Base-by-base conservation (phyloP, 2,329 filamentous ascomycete genomes). In the Microcyclosporella mali region DNA sequence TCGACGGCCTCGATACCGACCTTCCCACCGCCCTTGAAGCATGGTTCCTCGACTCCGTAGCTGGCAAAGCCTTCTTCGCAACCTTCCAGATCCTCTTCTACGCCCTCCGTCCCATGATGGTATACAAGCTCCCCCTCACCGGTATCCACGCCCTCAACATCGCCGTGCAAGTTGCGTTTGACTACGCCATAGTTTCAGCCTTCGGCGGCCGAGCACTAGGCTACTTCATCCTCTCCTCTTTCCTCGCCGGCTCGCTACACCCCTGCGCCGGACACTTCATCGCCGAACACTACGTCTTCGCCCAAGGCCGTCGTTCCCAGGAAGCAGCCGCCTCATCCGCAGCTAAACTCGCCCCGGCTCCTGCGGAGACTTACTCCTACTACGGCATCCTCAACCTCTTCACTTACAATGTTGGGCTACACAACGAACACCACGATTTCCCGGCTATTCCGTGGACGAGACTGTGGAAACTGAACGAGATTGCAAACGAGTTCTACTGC, bases 21-120 rank as follows among this genome's bases (percentile, higher is more conserved):
- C 82, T 98, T 19, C 92, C 92, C 17, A 97, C 92, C 14, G 81
- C 86, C 37, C 68, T 95, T 38, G 92, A 98, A 71, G 90, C 88
- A 50, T 70, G 94, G 62, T 84, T 98, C 65, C 82, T 98, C 58
- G 86, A 98, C 72, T 95, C 88, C 6, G 82, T 98, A 57, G 79
- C 90, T 14, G 92, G 92, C 65, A 98, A 98, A 70, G 84, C 92
- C 54, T 98, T 98, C 74, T 98, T 98, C 77, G 90, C 85, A 71
- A 98, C 92, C 55, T 98, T 95, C 72, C 92, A 98, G 70, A 95
- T 98, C 66, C 78, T 98, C 64, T 98, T 98, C 77, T 98, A 98
- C 72, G 92, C 92, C 58, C 69, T 98, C 38, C 86, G 92, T 12
- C 92, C 92, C 48, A 95, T 97, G 84, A 82, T 89, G 69, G 78